A percentile compares a stretch with the other conserved stretches of the same genome.
Evolutionary conservation across 495 filamentous ascomycete species (phyloP).

Genomic region (Chlorociboria aeruginascens): DNA sequence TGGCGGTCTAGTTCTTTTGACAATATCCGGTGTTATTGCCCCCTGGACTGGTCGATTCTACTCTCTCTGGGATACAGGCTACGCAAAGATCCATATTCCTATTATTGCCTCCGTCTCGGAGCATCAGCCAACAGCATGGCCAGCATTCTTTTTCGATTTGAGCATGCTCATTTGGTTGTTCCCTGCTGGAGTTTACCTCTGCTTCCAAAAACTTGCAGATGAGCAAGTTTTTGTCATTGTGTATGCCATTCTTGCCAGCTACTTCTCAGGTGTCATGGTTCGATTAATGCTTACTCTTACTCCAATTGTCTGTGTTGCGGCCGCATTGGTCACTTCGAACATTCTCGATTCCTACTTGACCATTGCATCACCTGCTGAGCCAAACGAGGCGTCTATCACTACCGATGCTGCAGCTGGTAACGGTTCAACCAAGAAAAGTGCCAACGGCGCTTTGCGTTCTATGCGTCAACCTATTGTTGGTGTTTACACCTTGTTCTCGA

Average conservation of each 20-base stretch:
- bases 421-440: conserved; percentile 22
- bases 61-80: conserved; percentile 97
- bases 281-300: conserved; percentile 96
- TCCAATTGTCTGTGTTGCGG: conserved; percentile 89
- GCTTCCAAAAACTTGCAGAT: conserved; percentile 84
- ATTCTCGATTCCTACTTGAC: conserved; percentile 81
- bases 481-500: conserved; percentile 72
- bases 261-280: conserved; percentile 99
- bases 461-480: conserved; percentile 65
- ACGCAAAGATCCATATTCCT: conserved; percentile 98
- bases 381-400: conserved; percentile 33
- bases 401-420: conserved; percentile 17
- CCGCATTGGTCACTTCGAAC: conserved; percentile 78
- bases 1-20: conserved; percentile 66
- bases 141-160: conserved; percentile 98
- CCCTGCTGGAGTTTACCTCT: conserved; percentile 97
- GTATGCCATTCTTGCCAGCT: conserved; percentile 87
- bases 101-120: conserved; percentile 99
- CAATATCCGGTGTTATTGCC: conserved; percentile 80
- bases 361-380: conserved; percentile 39
- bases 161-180: conserved; percentile 99
- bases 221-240: conserved; percentile 99
- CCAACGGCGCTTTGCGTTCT: conserved; percentile 49
- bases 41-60: conserved; percentile 99
- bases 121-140: conserved; percentile 99